A percentile compares a stretch with the other conserved stretches of the same genome.
phyloP scores from a whole-genome alignment of 768 basidiomycete genomes.

The Paxillus ammoniavirescens region DNA sequence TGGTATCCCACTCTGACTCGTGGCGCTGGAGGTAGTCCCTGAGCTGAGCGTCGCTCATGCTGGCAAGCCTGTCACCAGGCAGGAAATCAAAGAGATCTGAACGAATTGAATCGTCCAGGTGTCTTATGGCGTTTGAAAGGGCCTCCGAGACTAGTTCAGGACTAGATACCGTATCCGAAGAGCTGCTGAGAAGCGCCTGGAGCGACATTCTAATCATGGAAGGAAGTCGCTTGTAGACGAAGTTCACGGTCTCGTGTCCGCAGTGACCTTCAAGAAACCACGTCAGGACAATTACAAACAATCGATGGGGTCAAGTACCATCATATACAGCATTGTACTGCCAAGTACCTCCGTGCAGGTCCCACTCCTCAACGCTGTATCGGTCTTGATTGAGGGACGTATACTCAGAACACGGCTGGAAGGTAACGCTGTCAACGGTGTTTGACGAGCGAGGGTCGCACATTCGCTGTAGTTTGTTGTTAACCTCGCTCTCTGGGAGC shows the following conservation, averaged over 20 bases:
- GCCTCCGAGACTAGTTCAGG: conserved; percentile 38
- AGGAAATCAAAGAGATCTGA: conserved; percentile 44
- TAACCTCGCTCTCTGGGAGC: conserved; percentile 40
- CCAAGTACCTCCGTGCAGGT: conserved; percentile 40
- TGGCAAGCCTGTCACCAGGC: conserved; percentile 34
- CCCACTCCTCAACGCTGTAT: conserved; percentile 40
- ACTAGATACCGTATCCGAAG: conserved; percentile 16
- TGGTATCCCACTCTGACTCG: conserved; percentile 36
- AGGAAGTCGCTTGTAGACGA: conserved; percentile 41
- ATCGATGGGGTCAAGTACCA: conserved; percentile 32
- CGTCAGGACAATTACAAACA: conserved; percentile 31
- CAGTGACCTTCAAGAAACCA: conserved; percentile 39
- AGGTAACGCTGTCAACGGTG: conserved; percentile 39
- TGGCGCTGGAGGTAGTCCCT: conserved; percentile 38
- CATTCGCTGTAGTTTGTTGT: conserved; percentile 38
- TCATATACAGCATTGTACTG: conserved; percentile 46
- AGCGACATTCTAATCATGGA: conserved; percentile 39
- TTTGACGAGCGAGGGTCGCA: conserved; percentile 35
- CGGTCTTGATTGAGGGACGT: conserved; percentile 42
- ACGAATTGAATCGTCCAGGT: conserved; percentile 43
- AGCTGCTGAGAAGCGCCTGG: conserved; percentile 31
- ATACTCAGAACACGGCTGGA: conserved; percentile 42
- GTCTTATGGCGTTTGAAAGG: conserved; percentile 37
- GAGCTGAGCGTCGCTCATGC: conserved; percentile 39
- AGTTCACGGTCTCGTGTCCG: conserved; percentile 47